Evolutionary conservation across 106 monocot genomes (phyloP).

Genomic region (Platanthera guangdongensis): DNA sequence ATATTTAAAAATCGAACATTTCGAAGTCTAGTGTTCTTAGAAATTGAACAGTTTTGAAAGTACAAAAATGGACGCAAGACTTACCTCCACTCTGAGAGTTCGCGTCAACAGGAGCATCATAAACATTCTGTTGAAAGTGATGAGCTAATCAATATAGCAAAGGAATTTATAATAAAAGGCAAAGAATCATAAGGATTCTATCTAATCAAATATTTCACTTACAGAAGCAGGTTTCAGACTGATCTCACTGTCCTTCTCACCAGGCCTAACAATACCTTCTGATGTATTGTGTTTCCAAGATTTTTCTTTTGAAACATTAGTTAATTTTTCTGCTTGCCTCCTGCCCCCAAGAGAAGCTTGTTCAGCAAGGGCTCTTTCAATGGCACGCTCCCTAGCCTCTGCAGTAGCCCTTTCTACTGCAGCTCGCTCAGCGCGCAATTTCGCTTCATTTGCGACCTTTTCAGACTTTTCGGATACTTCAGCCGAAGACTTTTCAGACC

Average conservation of each 20-base stretch:
- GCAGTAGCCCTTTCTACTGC: constrained; percentile 82
- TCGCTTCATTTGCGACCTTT: constrained; percentile 54
- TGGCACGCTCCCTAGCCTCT: constrained; percentile 72
- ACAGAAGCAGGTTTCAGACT: constrained; percentile 16
- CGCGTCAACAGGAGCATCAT: constrained; percentile 19
- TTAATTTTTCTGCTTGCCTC: constrained; percentile 32
- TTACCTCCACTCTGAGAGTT: constrained; percentile 31
- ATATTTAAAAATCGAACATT: neutral
- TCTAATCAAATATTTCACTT: constrained; percentile 1
- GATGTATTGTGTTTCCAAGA: constrained; percentile 20
- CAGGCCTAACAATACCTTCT: constrained; percentile 11
- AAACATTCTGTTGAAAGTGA: constrained; percentile 17
- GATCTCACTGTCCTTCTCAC: constrained; percentile 20
- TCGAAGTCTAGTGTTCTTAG: neutral
- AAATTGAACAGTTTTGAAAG: neutral
- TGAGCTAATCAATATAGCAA: neutral
- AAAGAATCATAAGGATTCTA: neutral
- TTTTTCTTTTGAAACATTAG: constrained; percentile 20
- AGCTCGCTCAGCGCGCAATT: constrained; percentile 61
- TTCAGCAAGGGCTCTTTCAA: constrained; percentile 56
- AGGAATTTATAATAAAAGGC: neutral
- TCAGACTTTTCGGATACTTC: constrained; percentile 27
- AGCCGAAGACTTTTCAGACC: constrained; percentile 40
- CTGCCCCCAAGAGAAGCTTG: constrained; percentile 55
- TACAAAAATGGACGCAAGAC: constrained; percentile 2